Conservation (phyloP, 1,139 yeast genomes). For the Saccharomyces hybrid region DNA sequence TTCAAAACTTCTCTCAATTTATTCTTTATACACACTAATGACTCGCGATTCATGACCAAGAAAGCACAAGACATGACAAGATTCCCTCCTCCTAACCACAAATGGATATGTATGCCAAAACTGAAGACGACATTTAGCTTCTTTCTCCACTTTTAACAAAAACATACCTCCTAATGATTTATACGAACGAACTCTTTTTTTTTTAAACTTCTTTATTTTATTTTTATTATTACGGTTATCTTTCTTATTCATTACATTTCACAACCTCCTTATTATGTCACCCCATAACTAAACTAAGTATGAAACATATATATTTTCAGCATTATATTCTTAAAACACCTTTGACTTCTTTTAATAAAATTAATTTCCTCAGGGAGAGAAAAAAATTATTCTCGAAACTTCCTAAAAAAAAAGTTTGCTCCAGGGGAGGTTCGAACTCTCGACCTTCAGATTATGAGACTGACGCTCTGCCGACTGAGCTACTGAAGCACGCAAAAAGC, state of each 20-base stretch:
- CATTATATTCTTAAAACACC: neutral
- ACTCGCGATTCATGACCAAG: neutral
- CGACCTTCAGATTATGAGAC: conserved; percentile 45
- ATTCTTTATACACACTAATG: neutral
- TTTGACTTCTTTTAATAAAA: too few species aligned
- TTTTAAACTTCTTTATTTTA: neutral
- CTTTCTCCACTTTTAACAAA: neutral
- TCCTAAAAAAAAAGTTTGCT: conserved; percentile 27
- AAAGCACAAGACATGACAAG: neutral
- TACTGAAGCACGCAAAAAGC: conserved; percentile 31
- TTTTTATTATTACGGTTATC: neutral
- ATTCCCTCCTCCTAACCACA: neutral
- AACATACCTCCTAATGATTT: neutral
- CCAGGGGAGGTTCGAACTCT: conserved; percentile 51
- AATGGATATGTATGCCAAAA: neutral
- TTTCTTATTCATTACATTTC: neutral
- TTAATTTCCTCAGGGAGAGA: too few species aligned
- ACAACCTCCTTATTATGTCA: neutral
- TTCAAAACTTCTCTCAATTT: neutral
- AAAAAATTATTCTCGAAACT: too few species aligned
- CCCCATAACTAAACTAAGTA: neutral
- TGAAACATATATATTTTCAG: neutral
- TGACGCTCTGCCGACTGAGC: conserved; percentile 46
- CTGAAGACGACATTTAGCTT: neutral
- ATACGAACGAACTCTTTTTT: neutral